Base-by-base conservation (phyloP, 1,284 basidiomycete species). In the Hemileccinum hortonii region DNA sequence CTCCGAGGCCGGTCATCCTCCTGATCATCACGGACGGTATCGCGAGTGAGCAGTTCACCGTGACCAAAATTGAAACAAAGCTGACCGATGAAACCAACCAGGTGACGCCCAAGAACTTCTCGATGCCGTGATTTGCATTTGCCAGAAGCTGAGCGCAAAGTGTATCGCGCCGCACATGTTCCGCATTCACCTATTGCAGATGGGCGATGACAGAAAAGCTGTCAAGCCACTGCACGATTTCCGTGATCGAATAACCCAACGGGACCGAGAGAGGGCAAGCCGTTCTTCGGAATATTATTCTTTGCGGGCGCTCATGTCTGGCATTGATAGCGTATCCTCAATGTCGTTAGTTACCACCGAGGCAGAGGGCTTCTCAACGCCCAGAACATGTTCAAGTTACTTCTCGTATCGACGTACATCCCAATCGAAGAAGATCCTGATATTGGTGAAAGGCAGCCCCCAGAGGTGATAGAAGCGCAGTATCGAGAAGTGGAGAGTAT, bases 1-100 rank as follows among this genome's bases (percentile, higher is more conserved):
- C 24, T 6, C 53, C 53, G 24, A 53, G 21, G 36, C 60, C 64
- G 11, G 57, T 56, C 19, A 3, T 54, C 14, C 29, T 66, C 2
- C n/a, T 68, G 22, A 61, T 64, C 24, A 10, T 65, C 48, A 66
- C 64, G 12, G 64, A 64, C 15, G 55, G 54, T n/a, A 43, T 64
- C 18, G 47, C 62, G 14, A 22, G 62, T 62, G 43, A 66, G 62
- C 15, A 5, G 21, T 43, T 8, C 21, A 22, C 26, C 12, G 16
- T 4, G 4, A 16, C 10, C 24, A 18, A 16, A 21, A 16, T 6
- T 3, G 14, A 32, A 32, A 53, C n/a, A 5, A 3, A 30, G 4
- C 50, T 53, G 4, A 57, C 19, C 2, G 6, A 39, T 6, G 26
- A 11, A 0, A 18, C 35, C 43, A 9, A 44, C 8, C 38, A 64